Conservation (phyloP, 1,139 yeast genomes). For the Lodderomyces pseudojiufengensis region DNA sequence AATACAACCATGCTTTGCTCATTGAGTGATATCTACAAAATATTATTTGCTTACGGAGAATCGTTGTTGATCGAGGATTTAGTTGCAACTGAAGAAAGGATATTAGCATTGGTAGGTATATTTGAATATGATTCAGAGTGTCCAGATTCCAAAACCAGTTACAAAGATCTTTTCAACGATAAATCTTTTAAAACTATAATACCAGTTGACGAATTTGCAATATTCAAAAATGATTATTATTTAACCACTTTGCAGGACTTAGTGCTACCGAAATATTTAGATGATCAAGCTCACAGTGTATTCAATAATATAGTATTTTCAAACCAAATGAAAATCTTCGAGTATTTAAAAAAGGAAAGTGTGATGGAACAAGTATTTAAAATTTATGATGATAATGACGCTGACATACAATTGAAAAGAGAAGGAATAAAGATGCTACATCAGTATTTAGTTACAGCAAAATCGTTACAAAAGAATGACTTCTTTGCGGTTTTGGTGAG, state of each 20-base stretch:
- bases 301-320: constrained; percentile 62
- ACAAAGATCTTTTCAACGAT: constrained; percentile 59
- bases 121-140: constrained; percentile 88
- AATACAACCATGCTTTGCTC: constrained; percentile 51
- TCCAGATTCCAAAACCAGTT: constrained; percentile 75
- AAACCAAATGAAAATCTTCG: constrained; percentile 69
- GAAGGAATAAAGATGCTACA: constrained; percentile 79
- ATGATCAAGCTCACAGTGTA: constrained; percentile 70
- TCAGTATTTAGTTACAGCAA: constrained; percentile 75
- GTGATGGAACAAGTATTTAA: constrained; percentile 54
- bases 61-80: constrained; percentile 62
- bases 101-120: constrained; percentile 71
- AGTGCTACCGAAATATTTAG: constrained; percentile 73
- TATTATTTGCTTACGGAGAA: constrained; percentile 69
- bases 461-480: constrained; percentile 62
- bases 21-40: constrained; percentile 70
- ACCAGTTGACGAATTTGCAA: constrained; percentile 53
- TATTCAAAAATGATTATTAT: constrained; percentile 71
- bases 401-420: constrained; percentile 21
- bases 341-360: constrained; percentile 55
- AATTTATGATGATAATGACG: constrained; percentile 35
- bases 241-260: constrained; percentile 83
- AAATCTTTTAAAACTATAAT: constrained; percentile 70
- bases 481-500: constrained; percentile 64
- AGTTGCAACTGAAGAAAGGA: constrained; percentile 52